A percentile compares a stretch with the other conserved stretches of the same genome.
These are phyloP conservation scores for Phoma sp. DNA, from an alignment of 2,329 filamentous ascomycete species.

Conservation along the genomic window DNA sequence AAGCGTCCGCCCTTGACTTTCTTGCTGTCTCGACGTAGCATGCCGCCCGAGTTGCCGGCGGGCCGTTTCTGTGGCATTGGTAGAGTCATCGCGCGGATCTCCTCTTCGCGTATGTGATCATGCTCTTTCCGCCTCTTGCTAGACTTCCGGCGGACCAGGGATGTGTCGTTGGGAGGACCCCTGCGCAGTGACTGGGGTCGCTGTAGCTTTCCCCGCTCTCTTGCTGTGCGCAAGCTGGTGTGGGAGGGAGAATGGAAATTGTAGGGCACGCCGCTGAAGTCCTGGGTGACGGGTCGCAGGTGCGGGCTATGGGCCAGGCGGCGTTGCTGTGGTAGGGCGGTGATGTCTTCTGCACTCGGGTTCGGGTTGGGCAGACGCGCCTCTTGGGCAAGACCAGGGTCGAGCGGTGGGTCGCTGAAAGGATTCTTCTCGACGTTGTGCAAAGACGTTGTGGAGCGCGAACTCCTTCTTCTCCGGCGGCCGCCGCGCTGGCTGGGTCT, in stretches of 20 bases:
- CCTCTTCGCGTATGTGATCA: constrained; percentile 81
- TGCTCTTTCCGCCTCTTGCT: constrained; percentile 71
- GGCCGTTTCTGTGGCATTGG: constrained; percentile 70
- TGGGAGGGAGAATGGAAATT: constrained; percentile 52
- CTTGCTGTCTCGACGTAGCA: constrained; percentile 71
- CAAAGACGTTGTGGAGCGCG: constrained; percentile 43
- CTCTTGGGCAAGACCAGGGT: constrained; percentile 28
- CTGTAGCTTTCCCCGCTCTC: constrained; percentile 55
- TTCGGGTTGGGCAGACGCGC: constrained; percentile 26
- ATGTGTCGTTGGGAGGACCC: constrained; percentile 64
- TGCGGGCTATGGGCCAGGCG: constrained; percentile 57
- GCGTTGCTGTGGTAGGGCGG: constrained; percentile 53
- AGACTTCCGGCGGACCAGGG: constrained; percentile 71
- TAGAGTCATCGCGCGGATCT: constrained; percentile 84
- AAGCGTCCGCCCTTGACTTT: constrained; percentile 68
- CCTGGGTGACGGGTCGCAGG: constrained; percentile 54
- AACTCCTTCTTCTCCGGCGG: constrained; percentile 41
- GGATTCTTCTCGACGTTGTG: constrained; percentile 38
- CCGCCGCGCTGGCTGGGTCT: constrained; percentile 38
- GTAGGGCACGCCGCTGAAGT: constrained; percentile 53
- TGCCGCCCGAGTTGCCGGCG: constrained; percentile 65
- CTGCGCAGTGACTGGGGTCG: constrained; percentile 62
- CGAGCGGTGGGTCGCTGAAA: constrained; percentile 26
- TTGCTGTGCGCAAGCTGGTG: constrained; percentile 43
- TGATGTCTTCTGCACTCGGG: constrained; percentile 55